phyloP scores from a whole-genome alignment of 2,329 filamentous ascomycete species.

The Aspergillus flavus region DNA sequence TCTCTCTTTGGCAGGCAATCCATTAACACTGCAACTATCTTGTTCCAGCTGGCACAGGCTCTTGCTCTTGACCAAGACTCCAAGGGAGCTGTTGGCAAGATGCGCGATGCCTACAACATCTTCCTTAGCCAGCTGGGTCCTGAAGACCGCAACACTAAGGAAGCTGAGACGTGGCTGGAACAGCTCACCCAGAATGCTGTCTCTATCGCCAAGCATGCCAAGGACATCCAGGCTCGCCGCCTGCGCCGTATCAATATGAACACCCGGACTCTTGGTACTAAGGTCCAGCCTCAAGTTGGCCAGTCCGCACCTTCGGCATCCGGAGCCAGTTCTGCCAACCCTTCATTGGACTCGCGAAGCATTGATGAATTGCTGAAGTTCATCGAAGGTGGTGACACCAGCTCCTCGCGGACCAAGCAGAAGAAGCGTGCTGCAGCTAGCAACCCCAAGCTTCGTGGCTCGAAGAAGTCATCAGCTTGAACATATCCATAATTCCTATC shows the following conservation, averaged over 20 bases:
- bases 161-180: conserved; percentile 94
- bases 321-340: conserved; percentile 36
- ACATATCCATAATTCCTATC: conserved; percentile 9
- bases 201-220: conserved; percentile 88
- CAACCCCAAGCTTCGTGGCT: conserved; percentile 48
- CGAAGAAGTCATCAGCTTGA: conserved; percentile 43
- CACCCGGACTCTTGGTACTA: conserved; percentile 58
- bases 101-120: conserved; percentile 96
- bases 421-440: conserved; percentile 47
- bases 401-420: conserved; percentile 44
- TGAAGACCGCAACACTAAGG: conserved; percentile 96
- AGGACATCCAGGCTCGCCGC: conserved; percentile 76
- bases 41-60: conserved; percentile 96
- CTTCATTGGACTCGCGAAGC: conserved; percentile 71
- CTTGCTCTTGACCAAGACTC: conserved; percentile 94
- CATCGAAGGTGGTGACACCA: conserved; percentile 72
- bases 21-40: conserved; percentile 88
- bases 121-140: conserved; percentile 85
- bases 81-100: conserved; percentile 85
- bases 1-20: conserved; percentile 85
- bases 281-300: conserved; percentile 65
- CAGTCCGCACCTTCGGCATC: conserved; percentile 57
- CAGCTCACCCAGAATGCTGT: conserved; percentile 96
- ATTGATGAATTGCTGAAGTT: conserved; percentile 93
- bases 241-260: conserved; percentile 72